Conservation (phyloP, 1,284 basidiomycete genomes). For the Cystobasidium pallidum region DNA sequence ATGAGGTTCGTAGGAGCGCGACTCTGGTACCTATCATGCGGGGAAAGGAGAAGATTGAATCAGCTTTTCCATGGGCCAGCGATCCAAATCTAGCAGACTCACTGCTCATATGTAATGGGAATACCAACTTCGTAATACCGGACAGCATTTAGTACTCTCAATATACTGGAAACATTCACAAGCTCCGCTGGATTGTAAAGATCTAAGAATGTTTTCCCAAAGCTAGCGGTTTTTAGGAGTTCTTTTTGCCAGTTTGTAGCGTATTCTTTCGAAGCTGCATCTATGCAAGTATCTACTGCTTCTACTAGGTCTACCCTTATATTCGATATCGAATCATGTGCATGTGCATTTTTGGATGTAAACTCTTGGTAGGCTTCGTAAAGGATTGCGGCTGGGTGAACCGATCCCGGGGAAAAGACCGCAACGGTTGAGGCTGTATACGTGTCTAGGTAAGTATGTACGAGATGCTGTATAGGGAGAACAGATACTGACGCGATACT, state of each 20-base stretch:
- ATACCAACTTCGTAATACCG: constrained; percentile 89
- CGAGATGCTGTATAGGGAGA: too few relatives aligned
- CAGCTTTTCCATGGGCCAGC: neutral
- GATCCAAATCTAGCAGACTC: constrained; percentile 48
- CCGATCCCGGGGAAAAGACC: constrained; percentile 89
- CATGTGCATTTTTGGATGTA: constrained; percentile 77
- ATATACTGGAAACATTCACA: constrained; percentile 82
- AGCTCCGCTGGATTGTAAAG: constrained; percentile 88
- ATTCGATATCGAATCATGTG: constrained; percentile 87
- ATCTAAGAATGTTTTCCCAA: constrained; percentile 91
- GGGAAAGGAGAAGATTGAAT: neutral
- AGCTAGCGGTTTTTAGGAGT: constrained; percentile 75
- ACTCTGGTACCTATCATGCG: constrained; percentile 48
- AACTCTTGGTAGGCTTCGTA: constrained; percentile 92
- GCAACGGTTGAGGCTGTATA: constrained; percentile 70
- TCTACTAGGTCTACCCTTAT: constrained; percentile 81
- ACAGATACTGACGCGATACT: constrained; percentile 70
- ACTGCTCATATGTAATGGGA: constrained; percentile 90
- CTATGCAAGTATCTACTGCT: constrained; percentile 90
- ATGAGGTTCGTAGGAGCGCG: constrained; percentile 64
- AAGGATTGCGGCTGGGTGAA: constrained; percentile 85
- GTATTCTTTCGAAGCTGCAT: constrained; percentile 91
- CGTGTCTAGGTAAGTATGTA: too few relatives aligned
- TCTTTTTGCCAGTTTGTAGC: constrained; percentile 85
- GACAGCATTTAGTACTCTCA: constrained; percentile 94